Conservation (phyloP, 2,329 filamentous ascomycete genomes). For the Colletotrichum simmondsii region DNA sequence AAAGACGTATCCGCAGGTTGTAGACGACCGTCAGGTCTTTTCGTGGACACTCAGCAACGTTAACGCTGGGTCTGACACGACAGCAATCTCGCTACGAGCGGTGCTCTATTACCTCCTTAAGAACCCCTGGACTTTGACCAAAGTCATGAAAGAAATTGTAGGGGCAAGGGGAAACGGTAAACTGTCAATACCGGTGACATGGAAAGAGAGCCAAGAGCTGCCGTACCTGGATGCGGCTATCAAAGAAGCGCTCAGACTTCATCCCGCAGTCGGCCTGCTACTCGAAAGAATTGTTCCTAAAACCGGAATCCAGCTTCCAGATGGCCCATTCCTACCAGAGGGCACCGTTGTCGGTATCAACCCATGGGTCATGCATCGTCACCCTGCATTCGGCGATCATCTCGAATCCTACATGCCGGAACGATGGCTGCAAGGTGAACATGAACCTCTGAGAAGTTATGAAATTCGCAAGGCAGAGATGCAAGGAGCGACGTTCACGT, state of each 20-base stretch:
- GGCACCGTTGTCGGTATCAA: slow-evolving; percentile 11
- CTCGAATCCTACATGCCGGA: background rate
- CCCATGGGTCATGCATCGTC: slow-evolving; percentile 13
- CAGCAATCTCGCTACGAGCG: slow-evolving; percentile 47
- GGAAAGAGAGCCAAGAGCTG: slow-evolving; percentile 6
- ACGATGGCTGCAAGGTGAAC: slow-evolving; percentile 4
- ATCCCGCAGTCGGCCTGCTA: slow-evolving; percentile 3
- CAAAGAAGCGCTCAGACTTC: slow-evolving; percentile 11
- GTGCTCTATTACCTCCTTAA: slow-evolving; percentile 52
- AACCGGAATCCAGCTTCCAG: background rate
- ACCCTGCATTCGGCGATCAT: background rate
- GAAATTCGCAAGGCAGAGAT: slow-evolving; percentile 36
- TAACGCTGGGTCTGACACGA: slow-evolving; percentile 50
- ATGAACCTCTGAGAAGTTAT: background rate
- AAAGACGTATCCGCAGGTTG: slow-evolving; percentile 44
- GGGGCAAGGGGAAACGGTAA: background rate
- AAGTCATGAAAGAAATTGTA: slow-evolving; percentile 26
- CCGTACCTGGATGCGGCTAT: slow-evolving; percentile 6
- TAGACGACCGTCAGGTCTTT: slow-evolving; percentile 44
- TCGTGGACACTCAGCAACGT: slow-evolving; percentile 40
- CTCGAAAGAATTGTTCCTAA: slow-evolving; percentile 5
- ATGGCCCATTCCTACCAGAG: background rate
- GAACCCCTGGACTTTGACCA: slow-evolving; percentile 41
- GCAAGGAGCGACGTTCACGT: slow-evolving; percentile 40
- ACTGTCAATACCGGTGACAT: background rate